These are phyloP conservation scores for Suhomyces atakaporum DNA, from an alignment of 1,139 yeast genomes.

Conservation along the genomic window DNA sequence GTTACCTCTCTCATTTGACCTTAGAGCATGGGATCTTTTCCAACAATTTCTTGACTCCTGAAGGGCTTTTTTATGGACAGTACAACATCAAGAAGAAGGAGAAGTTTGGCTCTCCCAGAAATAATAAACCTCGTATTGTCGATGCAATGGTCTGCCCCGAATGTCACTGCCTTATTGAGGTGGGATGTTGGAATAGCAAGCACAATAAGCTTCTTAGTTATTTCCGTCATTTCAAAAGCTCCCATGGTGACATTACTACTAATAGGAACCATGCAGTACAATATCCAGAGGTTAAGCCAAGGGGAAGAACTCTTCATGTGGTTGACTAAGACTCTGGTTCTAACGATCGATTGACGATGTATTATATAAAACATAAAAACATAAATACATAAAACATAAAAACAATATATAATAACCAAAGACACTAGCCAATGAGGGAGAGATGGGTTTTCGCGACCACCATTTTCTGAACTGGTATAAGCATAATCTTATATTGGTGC, in stretches of 20 bases:
- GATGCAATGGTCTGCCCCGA: conserved; percentile 22
- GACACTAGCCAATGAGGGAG: no score
- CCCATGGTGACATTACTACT: conserved; percentile 12
- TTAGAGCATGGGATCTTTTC: conserved; percentile 39
- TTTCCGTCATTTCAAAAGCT: conserved; percentile 23
- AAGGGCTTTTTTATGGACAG: conserved; percentile 20
- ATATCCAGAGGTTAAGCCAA: conserved; percentile 10
- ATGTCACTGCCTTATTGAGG: conserved; percentile 21
- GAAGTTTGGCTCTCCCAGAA: conserved; percentile 7
- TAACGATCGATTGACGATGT: no score
- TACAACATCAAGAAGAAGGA: conserved; percentile 12
- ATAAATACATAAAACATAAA: no score
- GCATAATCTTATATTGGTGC: no score
- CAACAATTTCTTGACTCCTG: conserved; percentile 31
- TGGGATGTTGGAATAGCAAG: conserved; percentile 23
- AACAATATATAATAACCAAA: no score
- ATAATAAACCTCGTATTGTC: conserved; percentile 10
- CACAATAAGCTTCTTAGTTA: conserved; percentile 21
- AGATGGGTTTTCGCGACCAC: no score
- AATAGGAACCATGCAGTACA: conserved; percentile 6
- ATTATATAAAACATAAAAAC: no score
- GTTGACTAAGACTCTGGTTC: conserved; percentile 9
- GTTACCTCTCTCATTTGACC: conserved; percentile 36
- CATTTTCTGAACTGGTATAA: no score
- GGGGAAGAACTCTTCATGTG: conserved; percentile 15